Evolutionary conservation across 1,284 basidiomycete species (phyloP).

Genomic region (Gomphus sp.): DNA sequence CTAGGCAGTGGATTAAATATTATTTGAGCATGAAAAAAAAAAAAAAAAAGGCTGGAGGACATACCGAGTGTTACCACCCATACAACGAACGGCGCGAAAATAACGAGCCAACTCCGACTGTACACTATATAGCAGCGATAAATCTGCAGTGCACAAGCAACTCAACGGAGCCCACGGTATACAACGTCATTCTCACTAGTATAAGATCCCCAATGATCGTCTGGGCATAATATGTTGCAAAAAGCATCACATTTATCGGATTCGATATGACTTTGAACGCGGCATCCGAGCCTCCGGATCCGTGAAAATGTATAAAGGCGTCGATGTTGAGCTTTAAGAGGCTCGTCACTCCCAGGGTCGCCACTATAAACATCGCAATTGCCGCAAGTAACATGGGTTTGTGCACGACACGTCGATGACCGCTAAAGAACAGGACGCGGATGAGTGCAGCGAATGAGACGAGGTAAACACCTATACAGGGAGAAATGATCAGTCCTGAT

Average conservation of each 20-base stretch:
- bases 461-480: constrained; percentile 2
- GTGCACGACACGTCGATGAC: neutral
- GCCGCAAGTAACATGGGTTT: constrained; percentile 12
- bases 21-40: neutral
- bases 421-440: constrained; percentile 6
- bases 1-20: neutral
- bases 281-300: constrained; percentile 16
- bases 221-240: constrained; percentile 14
- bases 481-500: neutral
- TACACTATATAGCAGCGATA: constrained; percentile 22
- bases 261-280: constrained; percentile 19
- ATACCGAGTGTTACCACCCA: constrained; percentile 15
- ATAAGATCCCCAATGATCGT: constrained; percentile 19
- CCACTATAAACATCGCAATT: constrained; percentile 12
- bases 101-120: constrained; percentile 12
- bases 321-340: constrained; percentile 18
- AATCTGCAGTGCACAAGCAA: constrained; percentile 12
- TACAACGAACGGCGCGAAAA: constrained; percentile 15
- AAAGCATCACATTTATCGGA: constrained; percentile 20
- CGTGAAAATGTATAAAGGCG: constrained; percentile 20
- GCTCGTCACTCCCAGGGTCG: constrained; percentile 18
- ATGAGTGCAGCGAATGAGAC: constrained; percentile 3
- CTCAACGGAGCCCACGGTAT: no score
- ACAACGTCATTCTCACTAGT: constrained; percentile 14
- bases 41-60: neutral